Evolutionary conservation across 179 eudicot species (phyloP).

Genomic region (Beta lomatogona): DNA sequence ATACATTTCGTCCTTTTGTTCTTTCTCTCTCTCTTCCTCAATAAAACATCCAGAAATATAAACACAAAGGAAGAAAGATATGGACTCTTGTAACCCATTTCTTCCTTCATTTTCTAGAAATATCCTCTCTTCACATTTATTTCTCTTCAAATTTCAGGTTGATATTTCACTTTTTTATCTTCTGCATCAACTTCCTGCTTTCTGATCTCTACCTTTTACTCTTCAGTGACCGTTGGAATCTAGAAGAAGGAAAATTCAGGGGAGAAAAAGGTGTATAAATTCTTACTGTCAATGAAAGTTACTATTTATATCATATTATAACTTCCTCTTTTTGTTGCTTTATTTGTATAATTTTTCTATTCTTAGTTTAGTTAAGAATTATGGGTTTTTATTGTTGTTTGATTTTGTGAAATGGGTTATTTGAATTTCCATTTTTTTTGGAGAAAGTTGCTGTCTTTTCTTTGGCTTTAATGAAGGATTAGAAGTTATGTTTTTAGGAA

Average conservation of each 20-base stretch:
- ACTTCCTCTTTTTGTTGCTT: not conserved
- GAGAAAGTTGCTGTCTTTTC: constrained; percentile 16
- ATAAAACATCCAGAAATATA: constrained; percentile 26
- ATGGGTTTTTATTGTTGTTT: constrained; percentile 21
- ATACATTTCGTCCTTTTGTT: constrained; percentile 8
- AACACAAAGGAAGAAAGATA: constrained; percentile 5
- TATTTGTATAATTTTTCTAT: not conserved
- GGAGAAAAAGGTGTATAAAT: constrained; percentile 20
- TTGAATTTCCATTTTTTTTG: constrained; percentile 6
- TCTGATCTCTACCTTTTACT: constrained; percentile 11
- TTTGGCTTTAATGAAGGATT: not conserved
- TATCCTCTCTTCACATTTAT: constrained; percentile 16
- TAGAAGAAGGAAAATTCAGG: not conserved
- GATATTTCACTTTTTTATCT: not conserved
- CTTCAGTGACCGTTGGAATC: not conserved
- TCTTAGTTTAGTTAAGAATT: constrained; percentile 18
- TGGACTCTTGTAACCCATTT: constrained; percentile 45
- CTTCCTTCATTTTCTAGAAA: constrained; percentile 35
- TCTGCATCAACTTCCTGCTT: constrained; percentile 29
- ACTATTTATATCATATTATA: not conserved
- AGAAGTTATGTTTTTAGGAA: constrained; percentile 3
- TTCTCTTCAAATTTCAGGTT: constrained; percentile 29
- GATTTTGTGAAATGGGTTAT: not conserved
- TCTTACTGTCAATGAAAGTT: constrained; percentile 1
- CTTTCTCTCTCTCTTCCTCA: not conserved